Evolutionary conservation across 2,329 filamentous ascomycete genomes (phyloP).

Genomic region (Fusarium clavum): DNA sequence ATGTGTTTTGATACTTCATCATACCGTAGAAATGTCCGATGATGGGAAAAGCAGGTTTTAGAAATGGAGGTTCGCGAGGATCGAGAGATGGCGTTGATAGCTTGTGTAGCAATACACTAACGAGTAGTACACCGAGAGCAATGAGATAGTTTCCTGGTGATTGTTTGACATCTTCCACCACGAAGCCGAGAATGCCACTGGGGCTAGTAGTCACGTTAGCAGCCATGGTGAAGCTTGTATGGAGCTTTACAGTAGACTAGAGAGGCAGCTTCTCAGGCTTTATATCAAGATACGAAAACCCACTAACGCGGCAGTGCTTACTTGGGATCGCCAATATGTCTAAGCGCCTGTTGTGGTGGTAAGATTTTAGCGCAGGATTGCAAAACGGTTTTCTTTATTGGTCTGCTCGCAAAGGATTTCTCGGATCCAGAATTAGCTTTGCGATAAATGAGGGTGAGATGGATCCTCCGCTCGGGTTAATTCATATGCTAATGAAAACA

Average conservation of each 20-base stretch:
- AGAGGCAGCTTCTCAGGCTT: background rate
- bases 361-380: background rate
- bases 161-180: slow-evolving; percentile 12
- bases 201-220: background rate
- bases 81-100: slow-evolving; percentile 19
- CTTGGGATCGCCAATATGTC: fast-evolving
- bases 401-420: background rate
- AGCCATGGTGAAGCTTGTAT: background rate
- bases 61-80: slow-evolving; percentile 19
- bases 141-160: slow-evolving; percentile 21
- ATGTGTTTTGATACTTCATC: slow-evolving; percentile 30
- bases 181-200: background rate
- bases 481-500: background rate
- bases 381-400: background rate
- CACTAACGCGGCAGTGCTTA: background rate
- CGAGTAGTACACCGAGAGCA: background rate
- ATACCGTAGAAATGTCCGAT: slow-evolving; percentile 58
- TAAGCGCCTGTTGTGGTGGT: background rate
- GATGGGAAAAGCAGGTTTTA: slow-evolving; percentile 21
- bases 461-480: background rate
- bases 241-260: too few species aligned
- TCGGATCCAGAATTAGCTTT: background rate
- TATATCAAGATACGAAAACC: background rate
- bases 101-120: background rate
- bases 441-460: background rate